These are phyloP conservation scores for Elongisporangium undulatum DNA, from an alignment of 352 stramenopile species.

Conservation along the genomic window DNA sequence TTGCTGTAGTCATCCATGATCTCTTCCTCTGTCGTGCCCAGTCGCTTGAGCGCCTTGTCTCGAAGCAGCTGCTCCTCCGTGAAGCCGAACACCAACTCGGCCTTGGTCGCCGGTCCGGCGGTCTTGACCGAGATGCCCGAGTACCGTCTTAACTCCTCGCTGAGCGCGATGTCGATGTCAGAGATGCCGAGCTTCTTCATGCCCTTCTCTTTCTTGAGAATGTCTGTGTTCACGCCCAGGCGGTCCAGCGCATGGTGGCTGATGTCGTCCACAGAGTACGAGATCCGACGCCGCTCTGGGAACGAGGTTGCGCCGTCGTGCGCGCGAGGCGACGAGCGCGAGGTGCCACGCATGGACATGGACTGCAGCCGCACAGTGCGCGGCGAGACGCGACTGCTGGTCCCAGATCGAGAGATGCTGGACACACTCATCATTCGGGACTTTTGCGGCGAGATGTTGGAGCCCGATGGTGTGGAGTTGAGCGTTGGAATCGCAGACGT, in stretches of 20 bases:
- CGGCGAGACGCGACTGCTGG: neutral
- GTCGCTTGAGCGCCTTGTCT: slow-evolving; percentile 46
- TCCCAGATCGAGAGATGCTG: neutral
- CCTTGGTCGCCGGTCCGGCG: slow-evolving; percentile 25
- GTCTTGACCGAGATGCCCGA: slow-evolving; percentile 30
- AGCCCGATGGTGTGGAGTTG: neutral
- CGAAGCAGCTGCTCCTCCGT: slow-evolving; percentile 54
- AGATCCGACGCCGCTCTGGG: slow-evolving; percentile 15
- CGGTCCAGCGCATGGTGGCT: slow-evolving; percentile 47
- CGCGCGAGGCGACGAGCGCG: slow-evolving; percentile 3
- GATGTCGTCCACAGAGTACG: slow-evolving; percentile 21
- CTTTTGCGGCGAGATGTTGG: neutral
- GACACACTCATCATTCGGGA: neutral
- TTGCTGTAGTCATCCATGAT: slow-evolving; percentile 60
- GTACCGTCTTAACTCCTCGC: slow-evolving; percentile 52
- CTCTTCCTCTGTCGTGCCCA: slow-evolving; percentile 57
- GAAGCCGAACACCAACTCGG: slow-evolving; percentile 64
- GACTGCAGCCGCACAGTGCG: neutral
- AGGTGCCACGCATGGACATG: neutral
- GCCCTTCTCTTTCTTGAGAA: slow-evolving; percentile 65
- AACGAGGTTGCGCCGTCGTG: slow-evolving; percentile 2
- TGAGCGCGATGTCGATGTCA: slow-evolving; percentile 47
- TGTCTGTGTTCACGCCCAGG: slow-evolving; percentile 55
- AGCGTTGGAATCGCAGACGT: neutral
- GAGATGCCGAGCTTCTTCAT: slow-evolving; percentile 78